Percentiles rank a stretch among this genome's conserved stretches.
phyloP scores from a whole-genome alignment of 2,329 filamentous ascomycete species.

The Biscogniauxia marginata region DNA sequence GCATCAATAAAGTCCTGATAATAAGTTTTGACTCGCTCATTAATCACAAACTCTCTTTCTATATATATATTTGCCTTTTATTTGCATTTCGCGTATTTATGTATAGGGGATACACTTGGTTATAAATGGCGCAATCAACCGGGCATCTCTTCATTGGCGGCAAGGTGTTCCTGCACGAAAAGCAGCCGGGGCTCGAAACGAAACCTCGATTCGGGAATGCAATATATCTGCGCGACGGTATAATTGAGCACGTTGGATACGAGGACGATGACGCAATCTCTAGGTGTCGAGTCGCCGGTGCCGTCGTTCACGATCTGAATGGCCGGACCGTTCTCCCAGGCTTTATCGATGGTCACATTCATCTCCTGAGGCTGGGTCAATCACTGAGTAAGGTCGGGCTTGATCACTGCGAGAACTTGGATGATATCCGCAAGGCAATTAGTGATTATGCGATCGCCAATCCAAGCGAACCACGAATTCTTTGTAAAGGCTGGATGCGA shows the following conservation, averaged over 20 bases:
- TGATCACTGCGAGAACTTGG: constrained; percentile 45
- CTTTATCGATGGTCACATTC: constrained; percentile 59
- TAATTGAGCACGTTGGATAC: constrained; percentile 20
- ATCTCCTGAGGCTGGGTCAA: constrained; percentile 54
- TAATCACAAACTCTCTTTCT: too few species aligned
- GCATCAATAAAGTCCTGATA: not conserved
- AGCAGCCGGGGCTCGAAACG: constrained; percentile 15
- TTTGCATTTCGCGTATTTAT: not conserved
- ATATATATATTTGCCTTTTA: not conserved
- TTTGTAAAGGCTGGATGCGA: constrained; percentile 50
- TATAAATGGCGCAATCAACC: constrained; percentile 3
- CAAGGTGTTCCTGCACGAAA: constrained; percentile 16
- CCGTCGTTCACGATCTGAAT: constrained; percentile 19
- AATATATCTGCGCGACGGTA: constrained; percentile 13
- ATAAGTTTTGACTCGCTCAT: not conserved
- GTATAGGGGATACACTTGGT: not conserved
- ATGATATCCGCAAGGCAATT: constrained; percentile 49
- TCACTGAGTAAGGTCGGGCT: constrained; percentile 51
- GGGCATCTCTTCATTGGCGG: constrained; percentile 15
- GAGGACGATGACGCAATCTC: constrained; percentile 13
- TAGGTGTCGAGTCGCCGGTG: constrained; percentile 10
- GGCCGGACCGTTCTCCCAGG: constrained; percentile 48
- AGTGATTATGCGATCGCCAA: constrained; percentile 45
- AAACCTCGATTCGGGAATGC: constrained; percentile 18
- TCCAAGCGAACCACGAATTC: constrained; percentile 46